phyloP scores from a whole-genome alignment of 371 early-diverging fungal species.

The Vairimorpha necatrix region DNA sequence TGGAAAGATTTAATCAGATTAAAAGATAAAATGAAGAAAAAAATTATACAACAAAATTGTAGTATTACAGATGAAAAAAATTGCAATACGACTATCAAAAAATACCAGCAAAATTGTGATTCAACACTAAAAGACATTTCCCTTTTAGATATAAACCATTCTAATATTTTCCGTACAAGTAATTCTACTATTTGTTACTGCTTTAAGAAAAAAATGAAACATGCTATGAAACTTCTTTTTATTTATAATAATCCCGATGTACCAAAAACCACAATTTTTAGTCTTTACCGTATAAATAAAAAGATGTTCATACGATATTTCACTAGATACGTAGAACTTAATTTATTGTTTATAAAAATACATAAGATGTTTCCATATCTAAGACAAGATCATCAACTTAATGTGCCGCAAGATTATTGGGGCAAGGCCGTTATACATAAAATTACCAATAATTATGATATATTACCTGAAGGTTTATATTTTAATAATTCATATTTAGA shows the following conservation, averaged over 20 bases:
- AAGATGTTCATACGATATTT: not conserved
- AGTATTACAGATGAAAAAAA: not conserved
- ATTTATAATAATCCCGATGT: not conserved
- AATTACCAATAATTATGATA: not conserved
- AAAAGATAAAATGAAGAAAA: not conserved
- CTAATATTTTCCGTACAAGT: not conserved
- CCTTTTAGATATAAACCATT: not conserved
- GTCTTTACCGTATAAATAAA: not conserved
- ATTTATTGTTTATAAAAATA: not conserved
- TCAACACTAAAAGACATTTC: not conserved
- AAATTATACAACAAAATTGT: not conserved
- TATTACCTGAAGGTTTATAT: constrained; percentile 12
- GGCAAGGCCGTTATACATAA: not conserved
- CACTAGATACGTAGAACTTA: not conserved
- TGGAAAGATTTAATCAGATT: not conserved
- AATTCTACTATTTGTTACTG: not conserved
- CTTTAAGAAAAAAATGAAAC: not conserved
- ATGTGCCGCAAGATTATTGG: not conserved
- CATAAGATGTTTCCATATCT: not conserved
- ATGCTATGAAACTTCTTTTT: not conserved
- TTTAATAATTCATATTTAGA: constrained; percentile 10
- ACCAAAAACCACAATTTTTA: not conserved
- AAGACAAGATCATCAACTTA: not conserved
- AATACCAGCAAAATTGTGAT: not conserved
- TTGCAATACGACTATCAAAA: not conserved